These are phyloP conservation scores for Ustilago bromivora DNA, from an alignment of 1,284 basidiomycete species.

Conservation along the genomic window DNA sequence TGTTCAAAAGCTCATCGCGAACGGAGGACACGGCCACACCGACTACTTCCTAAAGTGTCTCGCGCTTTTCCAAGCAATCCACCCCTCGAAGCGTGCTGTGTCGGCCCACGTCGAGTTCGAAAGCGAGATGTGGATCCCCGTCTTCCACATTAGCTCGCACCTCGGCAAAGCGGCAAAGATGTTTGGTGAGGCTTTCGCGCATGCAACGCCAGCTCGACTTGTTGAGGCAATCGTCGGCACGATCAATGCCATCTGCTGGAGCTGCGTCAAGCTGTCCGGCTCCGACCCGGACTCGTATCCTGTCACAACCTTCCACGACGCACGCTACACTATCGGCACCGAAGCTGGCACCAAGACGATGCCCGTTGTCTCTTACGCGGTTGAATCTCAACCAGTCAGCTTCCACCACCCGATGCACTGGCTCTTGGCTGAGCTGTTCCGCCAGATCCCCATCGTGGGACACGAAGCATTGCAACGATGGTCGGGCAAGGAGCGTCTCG, in stretches of 20 bases:
- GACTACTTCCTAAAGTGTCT: slow-evolving; percentile 61
- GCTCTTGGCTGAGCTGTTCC: slow-evolving; percentile 89
- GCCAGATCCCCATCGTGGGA: slow-evolving; percentile 70
- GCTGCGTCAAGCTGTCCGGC: slow-evolving; percentile 35
- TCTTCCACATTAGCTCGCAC: slow-evolving; percentile 66
- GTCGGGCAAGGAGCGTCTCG: slow-evolving; percentile 32
- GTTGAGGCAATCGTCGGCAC: slow-evolving; percentile 79
- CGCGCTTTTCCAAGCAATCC: slow-evolving; percentile 63
- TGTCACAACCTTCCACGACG: slow-evolving; percentile 73
- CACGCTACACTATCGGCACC: slow-evolving; percentile 75
- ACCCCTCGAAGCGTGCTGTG: slow-evolving; percentile 61
- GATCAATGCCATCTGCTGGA: slow-evolving; percentile 75
- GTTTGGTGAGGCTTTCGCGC: slow-evolving; percentile 62
- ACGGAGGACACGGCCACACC: slow-evolving; percentile 28
- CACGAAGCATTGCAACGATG: slow-evolving; percentile 30
- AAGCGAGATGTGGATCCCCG: slow-evolving; percentile 66
- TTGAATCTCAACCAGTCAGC: slow-evolving; percentile 72
- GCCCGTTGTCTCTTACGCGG: slow-evolving; percentile 74
- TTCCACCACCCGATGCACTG: slow-evolving; percentile 96
- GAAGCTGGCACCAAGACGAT: slow-evolving; percentile 73
- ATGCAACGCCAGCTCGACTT: slow-evolving; percentile 76
- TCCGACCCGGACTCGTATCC: slow-evolving; percentile 75
- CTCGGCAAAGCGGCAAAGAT: slow-evolving; percentile 63
- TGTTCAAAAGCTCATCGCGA: slow-evolving; percentile 62
- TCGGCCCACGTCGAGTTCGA: slow-evolving; percentile 68